A percentile compares a stretch with the other conserved stretches of the same genome.
Conservation (phyloP, 1,139 yeast genomes). For the Debaryomycetaceae sp. region DNA sequence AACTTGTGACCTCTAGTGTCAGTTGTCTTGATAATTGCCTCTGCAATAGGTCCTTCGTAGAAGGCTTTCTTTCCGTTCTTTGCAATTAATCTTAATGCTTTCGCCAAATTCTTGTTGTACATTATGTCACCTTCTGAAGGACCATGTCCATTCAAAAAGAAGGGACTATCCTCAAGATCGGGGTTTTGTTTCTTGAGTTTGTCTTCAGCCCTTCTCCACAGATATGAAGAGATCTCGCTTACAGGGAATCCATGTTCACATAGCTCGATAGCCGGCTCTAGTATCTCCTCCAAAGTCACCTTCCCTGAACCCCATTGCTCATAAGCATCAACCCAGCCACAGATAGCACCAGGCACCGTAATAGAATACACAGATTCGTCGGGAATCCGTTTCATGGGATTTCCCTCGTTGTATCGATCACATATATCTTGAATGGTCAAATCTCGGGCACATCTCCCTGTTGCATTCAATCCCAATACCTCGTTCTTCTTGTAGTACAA, state of each 20-base stretch:
- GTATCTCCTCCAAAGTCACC: conserved; percentile 53
- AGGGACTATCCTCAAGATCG: conserved; percentile 28
- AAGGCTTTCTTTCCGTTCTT: conserved; percentile 60
- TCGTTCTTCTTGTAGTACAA: conserved; percentile 52
- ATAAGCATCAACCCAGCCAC: conserved; percentile 71
- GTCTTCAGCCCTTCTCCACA: conserved; percentile 45
- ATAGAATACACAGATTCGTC: conserved; percentile 54
- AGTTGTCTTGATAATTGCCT: conserved; percentile 57
- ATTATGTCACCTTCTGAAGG: conserved; percentile 65
- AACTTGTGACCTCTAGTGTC: conserved; percentile 53
- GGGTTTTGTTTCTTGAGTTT: conserved; percentile 39
- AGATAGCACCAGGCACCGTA: conserved; percentile 76
- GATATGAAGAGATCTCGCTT: conserved; percentile 50
- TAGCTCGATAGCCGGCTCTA: conserved; percentile 67
- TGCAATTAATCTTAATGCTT: conserved; percentile 51
- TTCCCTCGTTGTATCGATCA: conserved; percentile 36
- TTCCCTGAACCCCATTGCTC: conserved; percentile 73
- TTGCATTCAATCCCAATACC: conserved; percentile 71
- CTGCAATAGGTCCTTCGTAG: conserved; percentile 66
- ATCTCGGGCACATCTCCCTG: conserved; percentile 64
- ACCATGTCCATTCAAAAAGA: conserved; percentile 27
- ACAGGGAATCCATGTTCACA: conserved; percentile 70
- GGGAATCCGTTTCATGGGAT: conserved; percentile 41
- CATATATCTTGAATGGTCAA: conserved; percentile 49
- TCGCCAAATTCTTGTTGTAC: conserved; percentile 51